A percentile compares a stretch with the other conserved stretches of the same genome.
phyloP scores from a whole-genome alignment of 2,329 filamentous ascomycete genomes.

The Clarireedia monteithiana region DNA sequence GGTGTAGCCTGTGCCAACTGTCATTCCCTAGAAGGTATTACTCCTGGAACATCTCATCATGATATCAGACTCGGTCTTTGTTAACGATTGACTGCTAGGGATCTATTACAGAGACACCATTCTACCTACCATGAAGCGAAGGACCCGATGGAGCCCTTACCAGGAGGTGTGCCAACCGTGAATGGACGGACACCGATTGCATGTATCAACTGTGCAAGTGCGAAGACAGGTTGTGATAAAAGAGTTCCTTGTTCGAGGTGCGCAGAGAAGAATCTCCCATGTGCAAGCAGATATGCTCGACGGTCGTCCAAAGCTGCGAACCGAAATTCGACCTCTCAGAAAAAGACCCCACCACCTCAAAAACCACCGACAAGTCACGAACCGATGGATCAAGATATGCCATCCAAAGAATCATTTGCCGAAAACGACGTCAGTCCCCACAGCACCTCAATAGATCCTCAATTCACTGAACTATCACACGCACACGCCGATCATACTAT shows the following conservation, averaged over 20 bases:
- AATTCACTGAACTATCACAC: constrained; percentile 1
- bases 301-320: constrained; percentile 38
- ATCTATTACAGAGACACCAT: constrained; percentile 44
- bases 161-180: constrained; percentile 37
- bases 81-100: constrained; percentile 24
- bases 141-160: constrained; percentile 37
- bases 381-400: constrained; percentile 6
- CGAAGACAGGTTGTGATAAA: constrained; percentile 46
- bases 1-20: constrained; percentile 41
- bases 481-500: background rate
- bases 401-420: background rate
- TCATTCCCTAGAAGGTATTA: constrained; percentile 42
- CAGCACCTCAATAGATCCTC: background rate
- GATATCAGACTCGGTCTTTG: constrained; percentile 18
- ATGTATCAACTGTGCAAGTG: constrained; percentile 42
- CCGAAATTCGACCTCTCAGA: constrained; percentile 4
- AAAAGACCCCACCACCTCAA: constrained; percentile 3
- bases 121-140: constrained; percentile 43
- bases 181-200: constrained; percentile 38
- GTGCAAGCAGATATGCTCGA: constrained; percentile 42
- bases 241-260: constrained; percentile 42
- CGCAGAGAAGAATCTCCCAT: constrained; percentile 39
- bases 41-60: background rate
- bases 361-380: constrained; percentile 4
- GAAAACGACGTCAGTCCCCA: background rate